Evolutionary conservation across 257 asterid species (phyloP).

Genomic region (Paulownia fortunei): DNA sequence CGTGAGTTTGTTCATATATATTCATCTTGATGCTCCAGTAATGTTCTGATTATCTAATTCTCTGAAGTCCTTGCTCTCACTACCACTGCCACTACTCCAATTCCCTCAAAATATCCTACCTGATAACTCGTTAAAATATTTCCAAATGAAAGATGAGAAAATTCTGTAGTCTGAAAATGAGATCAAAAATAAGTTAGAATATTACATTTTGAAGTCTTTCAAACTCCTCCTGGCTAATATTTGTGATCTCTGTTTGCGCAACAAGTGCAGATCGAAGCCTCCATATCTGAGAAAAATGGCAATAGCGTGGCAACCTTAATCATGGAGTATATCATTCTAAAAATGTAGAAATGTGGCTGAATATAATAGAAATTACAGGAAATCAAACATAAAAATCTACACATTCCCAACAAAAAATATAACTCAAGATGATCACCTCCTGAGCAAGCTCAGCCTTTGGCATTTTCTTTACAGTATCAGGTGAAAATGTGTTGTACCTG

Average conservation of each 20-base stretch:
- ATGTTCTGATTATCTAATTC: neutral
- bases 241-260: conserved; percentile 79
- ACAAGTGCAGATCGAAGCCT: conserved; percentile 78
- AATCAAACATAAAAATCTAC: neutral
- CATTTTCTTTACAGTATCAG: conserved; percentile 87
- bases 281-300: conserved; percentile 62
- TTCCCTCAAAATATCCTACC: neutral
- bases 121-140: neutral
- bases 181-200: conserved; percentile 11
- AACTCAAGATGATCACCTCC: conserved; percentile 59
- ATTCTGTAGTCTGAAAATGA: conserved; percentile 2
- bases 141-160: neutral
- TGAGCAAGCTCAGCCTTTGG: conserved; percentile 82
- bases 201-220: conserved; percentile 86
- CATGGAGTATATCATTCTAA: neutral
- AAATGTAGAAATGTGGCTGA: neutral
- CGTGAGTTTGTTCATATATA: no score
- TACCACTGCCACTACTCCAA: no score
- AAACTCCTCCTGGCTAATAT: conserved; percentile 82
- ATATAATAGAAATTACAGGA: neutral
- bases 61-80: neutral
- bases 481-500: conserved; percentile 87
- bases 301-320: neutral
- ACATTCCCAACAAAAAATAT: neutral
- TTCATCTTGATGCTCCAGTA: neutral